Evolutionary conservation across 257 asterid species (phyloP).

Genomic region (Salvia miltiorrhiza): DNA sequence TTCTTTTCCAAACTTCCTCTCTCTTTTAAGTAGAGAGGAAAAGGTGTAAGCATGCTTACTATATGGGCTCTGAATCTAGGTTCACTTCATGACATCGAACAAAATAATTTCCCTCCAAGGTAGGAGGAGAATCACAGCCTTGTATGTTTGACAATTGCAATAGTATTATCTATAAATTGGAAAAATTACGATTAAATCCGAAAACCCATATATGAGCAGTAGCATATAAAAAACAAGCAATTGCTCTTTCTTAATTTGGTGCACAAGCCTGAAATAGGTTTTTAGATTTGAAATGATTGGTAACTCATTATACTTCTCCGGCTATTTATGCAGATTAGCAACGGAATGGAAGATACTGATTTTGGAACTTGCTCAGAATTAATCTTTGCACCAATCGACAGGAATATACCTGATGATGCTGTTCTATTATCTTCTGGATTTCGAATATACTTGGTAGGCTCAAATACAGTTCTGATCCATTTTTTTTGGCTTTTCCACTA

Average conservation of each 20-base stretch:
- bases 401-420: constrained; percentile 26
- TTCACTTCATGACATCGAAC: not conserved
- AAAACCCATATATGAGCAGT: not conserved
- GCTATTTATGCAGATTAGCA: constrained; percentile 35
- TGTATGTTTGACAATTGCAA: not conserved
- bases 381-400: constrained; percentile 41
- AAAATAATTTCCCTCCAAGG: not conserved
- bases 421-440: constrained; percentile 41
- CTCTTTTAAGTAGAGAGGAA: not conserved
- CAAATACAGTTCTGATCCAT: constrained; percentile 32
- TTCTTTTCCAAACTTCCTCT: not conserved
- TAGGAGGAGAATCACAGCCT: not conserved
- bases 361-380: constrained; percentile 46
- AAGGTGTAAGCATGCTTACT: not conserved
- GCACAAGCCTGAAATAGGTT: not conserved
- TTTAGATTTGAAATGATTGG: constrained; percentile 3
- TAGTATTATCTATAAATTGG: constrained; percentile 1
- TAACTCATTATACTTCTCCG: not conserved
- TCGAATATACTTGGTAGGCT: constrained; percentile 35
- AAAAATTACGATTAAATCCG: not conserved
- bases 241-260: not conserved
- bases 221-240: not conserved
- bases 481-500: not conserved
- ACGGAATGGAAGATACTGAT: constrained; percentile 40
- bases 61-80: not conserved